These are phyloP conservation scores for Cladorrhinum sp. DNA, from an alignment of 2,329 filamentous ascomycete genomes.

Conservation along the genomic window DNA sequence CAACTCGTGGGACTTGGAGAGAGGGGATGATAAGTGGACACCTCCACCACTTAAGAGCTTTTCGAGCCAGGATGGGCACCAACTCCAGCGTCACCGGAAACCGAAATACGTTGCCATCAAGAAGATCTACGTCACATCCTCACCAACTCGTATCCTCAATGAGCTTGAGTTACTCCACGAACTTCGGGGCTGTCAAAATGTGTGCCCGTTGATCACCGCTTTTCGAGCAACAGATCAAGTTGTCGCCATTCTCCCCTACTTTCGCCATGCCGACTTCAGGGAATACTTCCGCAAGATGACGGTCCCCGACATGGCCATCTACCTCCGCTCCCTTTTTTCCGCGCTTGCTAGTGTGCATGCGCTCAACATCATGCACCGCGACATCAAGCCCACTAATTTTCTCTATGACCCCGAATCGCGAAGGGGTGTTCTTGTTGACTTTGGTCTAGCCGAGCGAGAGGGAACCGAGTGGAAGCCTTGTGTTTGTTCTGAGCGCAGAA, in stretches of 20 bases:
- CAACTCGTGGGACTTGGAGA: constrained; percentile 81
- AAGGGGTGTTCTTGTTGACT: constrained; percentile 93
- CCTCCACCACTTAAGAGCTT: constrained; percentile 62
- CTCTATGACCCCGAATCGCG: constrained; percentile 79
- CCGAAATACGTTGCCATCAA: constrained; percentile 92
- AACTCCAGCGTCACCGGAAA: constrained; percentile 41
- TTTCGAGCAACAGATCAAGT: constrained; percentile 94
- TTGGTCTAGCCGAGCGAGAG: constrained; percentile 88
- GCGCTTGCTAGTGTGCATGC: constrained; percentile 81
- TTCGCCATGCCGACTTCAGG: constrained; percentile 91
- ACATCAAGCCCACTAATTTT: constrained; percentile 98
- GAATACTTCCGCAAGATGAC: constrained; percentile 91
- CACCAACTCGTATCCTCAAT: constrained; percentile 88
- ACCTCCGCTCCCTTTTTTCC: constrained; percentile 83
- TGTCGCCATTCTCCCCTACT: constrained; percentile 90
- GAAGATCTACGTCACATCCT: constrained; percentile 99
- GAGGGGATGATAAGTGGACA: constrained; percentile 63
- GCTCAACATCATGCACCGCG: constrained; percentile 82
- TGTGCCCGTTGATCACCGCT: constrained; percentile 96
- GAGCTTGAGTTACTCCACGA: constrained; percentile 92
- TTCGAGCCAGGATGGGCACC: constrained; percentile 33
- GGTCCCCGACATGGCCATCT: constrained; percentile 80
- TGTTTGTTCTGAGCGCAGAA: constrained; percentile 67
- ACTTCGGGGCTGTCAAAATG: constrained; percentile 74
- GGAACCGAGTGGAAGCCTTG: constrained; percentile 76